Evolutionary conservation across 106 monocot species (phyloP).

Genomic region (Posidonia australis): DNA sequence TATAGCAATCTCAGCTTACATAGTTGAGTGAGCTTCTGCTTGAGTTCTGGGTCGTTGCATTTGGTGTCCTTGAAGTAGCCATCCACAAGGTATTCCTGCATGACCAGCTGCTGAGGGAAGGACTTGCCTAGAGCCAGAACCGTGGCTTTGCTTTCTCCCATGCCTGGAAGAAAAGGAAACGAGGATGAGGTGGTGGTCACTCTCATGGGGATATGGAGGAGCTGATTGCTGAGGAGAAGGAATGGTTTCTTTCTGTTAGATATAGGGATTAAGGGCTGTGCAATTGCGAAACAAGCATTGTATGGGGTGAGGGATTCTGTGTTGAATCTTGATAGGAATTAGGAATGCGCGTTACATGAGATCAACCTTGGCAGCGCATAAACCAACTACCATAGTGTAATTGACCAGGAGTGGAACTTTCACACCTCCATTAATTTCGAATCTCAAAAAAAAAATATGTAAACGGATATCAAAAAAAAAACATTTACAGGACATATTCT

Average conservation of each 20-base stretch:
- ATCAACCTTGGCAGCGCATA: no score
- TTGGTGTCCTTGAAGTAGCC: constrained; percentile 74
- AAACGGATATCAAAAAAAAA: no score
- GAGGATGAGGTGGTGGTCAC: no score
- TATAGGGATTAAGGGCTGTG: not conserved
- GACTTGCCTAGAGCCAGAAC: constrained; percentile 72
- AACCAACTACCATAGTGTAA: no score
- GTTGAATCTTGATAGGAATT: not conserved
- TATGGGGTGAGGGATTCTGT: not conserved
- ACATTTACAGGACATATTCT: no score
- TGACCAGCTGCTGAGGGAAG: constrained; percentile 72
- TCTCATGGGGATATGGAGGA: no score
- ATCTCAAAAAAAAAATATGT: no score
- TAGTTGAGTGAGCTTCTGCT: constrained; percentile 61
- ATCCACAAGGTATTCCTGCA: constrained; percentile 73
- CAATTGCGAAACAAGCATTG: not conserved
- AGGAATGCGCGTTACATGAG: no score
- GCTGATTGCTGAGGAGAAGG: not conserved
- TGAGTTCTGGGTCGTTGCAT: constrained; percentile 54
- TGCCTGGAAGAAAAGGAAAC: no score
- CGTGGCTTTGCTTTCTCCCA: constrained; percentile 34
- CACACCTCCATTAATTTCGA: no score
- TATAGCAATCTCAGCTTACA: no score
- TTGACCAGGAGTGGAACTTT: no score
- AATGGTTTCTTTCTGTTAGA: not conserved